These are phyloP conservation scores for Chalaropsis thielavioides DNA, from an alignment of 2,329 filamentous ascomycete genomes.

Conservation along the genomic window DNA sequence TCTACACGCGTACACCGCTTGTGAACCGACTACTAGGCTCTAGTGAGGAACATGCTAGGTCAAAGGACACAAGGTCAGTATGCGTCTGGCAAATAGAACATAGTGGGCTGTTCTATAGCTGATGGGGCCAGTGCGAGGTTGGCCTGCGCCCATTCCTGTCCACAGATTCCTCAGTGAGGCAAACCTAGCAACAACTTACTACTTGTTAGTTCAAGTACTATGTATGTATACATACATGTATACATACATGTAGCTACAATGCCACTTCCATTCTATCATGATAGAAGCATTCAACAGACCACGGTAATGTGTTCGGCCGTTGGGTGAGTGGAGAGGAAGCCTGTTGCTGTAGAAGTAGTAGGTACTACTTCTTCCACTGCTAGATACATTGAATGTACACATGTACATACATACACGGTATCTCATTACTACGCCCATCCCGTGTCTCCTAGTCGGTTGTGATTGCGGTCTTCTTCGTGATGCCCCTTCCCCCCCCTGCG, in stretches of 20 bases:
- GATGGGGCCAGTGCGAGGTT: neutral
- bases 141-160: neutral
- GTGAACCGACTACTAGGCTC: no score
- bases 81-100: neutral
- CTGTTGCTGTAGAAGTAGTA: neutral
- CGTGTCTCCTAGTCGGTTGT: neutral
- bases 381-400: neutral
- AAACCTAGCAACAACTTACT: neutral
- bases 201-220: neutral
- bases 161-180: neutral
- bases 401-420: neutral
- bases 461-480: no score
- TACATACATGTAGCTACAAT: neutral
- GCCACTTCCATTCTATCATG: neutral
- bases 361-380: neutral
- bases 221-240: neutral
- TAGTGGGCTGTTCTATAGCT: neutral
- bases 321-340: neutral
- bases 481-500: neutral
- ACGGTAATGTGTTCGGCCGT: neutral
- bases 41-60: neutral
- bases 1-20: no score
- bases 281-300: neutral
- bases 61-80: neutral
- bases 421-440: neutral